These are phyloP conservation scores for Alternaria longipes DNA, from an alignment of 2,329 filamentous ascomycete species.

Conservation along the genomic window DNA sequence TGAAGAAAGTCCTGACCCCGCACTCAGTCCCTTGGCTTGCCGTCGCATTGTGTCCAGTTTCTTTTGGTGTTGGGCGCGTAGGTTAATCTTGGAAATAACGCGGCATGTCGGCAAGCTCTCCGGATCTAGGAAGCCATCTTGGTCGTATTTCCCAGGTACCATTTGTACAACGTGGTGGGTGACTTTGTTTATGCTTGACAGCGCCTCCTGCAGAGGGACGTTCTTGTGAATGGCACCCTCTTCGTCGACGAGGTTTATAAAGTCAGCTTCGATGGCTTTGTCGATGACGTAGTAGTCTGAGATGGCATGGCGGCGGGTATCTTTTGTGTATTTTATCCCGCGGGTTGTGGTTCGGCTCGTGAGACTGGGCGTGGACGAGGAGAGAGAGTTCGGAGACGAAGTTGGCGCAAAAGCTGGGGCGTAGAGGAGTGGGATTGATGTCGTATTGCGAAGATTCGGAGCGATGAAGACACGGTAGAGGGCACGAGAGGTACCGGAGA, in stretches of 20 bases:
- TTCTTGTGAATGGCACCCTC: conserved; percentile 49
- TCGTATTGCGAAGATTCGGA: conserved; percentile 40
- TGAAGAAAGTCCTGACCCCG: conserved; percentile 40
- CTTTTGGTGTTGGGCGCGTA: conserved; percentile 57
- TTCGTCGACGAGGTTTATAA: conserved; percentile 57
- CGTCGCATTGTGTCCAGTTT: conserved; percentile 56
- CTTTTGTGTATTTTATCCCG: conserved; percentile 33
- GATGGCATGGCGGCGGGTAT: conserved; percentile 48
- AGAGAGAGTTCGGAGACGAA: conserved; percentile 12
- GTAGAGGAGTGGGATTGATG: conserved; percentile 30
- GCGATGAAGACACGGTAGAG: conserved; percentile 57
- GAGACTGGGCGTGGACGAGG: conserved; percentile 15
- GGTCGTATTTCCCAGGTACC: conserved; percentile 35
- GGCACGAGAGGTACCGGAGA: conserved; percentile 50
- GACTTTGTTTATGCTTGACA: conserved; percentile 59
- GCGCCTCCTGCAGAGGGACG: conserved; percentile 45
- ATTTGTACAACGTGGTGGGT: conserved; percentile 63
- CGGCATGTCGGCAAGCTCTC: conserved; percentile 70
- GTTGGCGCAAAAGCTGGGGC: conserved; percentile 29
- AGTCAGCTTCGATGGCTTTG: conserved; percentile 57
- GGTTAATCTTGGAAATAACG: conserved; percentile 68
- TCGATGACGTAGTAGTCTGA: conserved; percentile 57
- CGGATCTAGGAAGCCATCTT: conserved; percentile 53
- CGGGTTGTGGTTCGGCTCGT: conserved; percentile 27
- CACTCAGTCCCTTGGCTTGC: conserved; percentile 43